Base-by-base conservation (phyloP, 768 basidiomycete genomes). In the Tricholoma sp. region DNA sequence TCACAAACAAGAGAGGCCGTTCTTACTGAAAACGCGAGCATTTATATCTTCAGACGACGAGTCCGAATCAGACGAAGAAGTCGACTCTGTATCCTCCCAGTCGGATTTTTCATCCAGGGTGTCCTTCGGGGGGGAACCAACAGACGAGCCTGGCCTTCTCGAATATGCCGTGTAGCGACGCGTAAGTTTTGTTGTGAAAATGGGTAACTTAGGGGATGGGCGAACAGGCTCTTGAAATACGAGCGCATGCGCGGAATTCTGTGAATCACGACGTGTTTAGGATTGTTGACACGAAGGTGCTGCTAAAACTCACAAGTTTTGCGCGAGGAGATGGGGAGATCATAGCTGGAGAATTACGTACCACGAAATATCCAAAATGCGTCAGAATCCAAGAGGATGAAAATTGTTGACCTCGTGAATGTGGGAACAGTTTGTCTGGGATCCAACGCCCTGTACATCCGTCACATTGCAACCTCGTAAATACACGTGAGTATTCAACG, bases 171-270 rank as follows among this genome's bases (percentile, higher is more conserved):
- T 29, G 8, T 50, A 55, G 14, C 47, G 51, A 21, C 47, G 56
- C 29, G 54, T 57, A 22, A 57, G 59, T 24, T 43, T 56, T 14
- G 18, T 54, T 2, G 54, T 18, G 19, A 52, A 41, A 37, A 21
- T 3, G 16, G 32, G 8, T 52, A 29, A 29, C 43, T 16, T 29
- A n/a, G 52, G 53, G 9, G 59, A 55, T 9, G n/a, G 31, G n/a
- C 31, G 57, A 21, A 57, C 3, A 39, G 47, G 50, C 16, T 56
- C 37, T 45, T 57, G 46, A 39, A 51, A 51, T 9, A 56, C 21
- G 34, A 59, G 49, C 11, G 52, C 31, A 27, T 57, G 46, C 10
- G 27, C 8, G 12, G 47, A n/a, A 9, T 18, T 29, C 47, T 50
- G 29, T 31, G 16, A 10, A 50, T 50, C 8, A 50, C 7, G 29